Percentiles rank a stretch among this genome's conserved stretches.
Evolutionary conservation across 2,329 filamentous ascomycete species (phyloP).

Genomic region (Fusarium tjaetaba): DNA sequence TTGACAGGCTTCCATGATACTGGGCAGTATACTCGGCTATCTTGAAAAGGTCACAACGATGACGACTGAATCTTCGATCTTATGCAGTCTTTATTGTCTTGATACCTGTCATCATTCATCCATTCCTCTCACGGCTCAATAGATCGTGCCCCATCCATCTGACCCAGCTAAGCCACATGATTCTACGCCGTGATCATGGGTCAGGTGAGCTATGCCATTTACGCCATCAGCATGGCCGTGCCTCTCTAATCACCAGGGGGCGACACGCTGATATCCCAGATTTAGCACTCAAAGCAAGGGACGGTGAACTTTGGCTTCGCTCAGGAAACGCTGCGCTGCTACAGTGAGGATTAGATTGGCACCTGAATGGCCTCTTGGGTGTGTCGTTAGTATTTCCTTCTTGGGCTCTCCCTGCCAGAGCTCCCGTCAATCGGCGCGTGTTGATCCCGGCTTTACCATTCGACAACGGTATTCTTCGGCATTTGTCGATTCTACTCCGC

Average conservation of each 20-base stretch:
- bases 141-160: conserved; percentile 22
- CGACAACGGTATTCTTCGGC: conserved; percentile 32
- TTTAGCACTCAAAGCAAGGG: conserved; percentile 33
- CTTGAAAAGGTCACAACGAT: conserved; percentile 1
- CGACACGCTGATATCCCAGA: conserved; percentile 25
- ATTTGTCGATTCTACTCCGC: conserved; percentile 21
- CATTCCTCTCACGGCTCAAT: conserved; percentile 10
- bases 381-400: conserved; percentile 16
- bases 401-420: conserved; percentile 16
- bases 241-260: conserved; percentile 34
- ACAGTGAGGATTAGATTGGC: background rate
- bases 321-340: conserved; percentile 7
- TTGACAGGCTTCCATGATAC: conserved; percentile 1
- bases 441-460: conserved; percentile 30
- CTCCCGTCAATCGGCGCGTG: conserved; percentile 35
- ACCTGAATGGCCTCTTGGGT: conserved; percentile 10
- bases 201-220: conserved; percentile 46
- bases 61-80: conserved; percentile 23
- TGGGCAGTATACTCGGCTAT: conserved; percentile 1
- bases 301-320: conserved; percentile 28
- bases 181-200: conserved; percentile 41
- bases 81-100: background rate
- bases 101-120: conserved; percentile 6
- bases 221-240: conserved; percentile 38
- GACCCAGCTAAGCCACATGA: conserved; percentile 42